A percentile compares a stretch with the other conserved stretches of the same genome.
These are phyloP conservation scores for Leptographium lundbergii DNA, from an alignment of 2,329 filamentous ascomycete species.

Conservation along the genomic window DNA sequence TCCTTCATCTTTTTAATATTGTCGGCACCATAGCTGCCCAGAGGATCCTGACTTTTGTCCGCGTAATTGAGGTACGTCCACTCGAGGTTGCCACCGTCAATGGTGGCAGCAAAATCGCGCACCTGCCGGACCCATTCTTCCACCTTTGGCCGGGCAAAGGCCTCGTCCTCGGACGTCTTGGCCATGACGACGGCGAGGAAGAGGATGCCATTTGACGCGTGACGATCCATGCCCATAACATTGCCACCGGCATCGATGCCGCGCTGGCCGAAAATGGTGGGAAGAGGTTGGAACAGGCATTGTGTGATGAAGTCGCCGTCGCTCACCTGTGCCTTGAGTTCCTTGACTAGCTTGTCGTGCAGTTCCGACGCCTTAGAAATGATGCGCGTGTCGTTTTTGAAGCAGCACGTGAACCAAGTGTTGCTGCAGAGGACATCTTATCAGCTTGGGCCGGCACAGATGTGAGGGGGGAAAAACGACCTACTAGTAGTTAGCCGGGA, in stretches of 20 bases:
- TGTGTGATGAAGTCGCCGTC: conserved; percentile 22
- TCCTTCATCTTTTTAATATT: background rate
- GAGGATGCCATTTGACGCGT: background rate
- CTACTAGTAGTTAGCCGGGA: background rate
- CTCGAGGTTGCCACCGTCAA: background rate
- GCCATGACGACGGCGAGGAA: background rate
- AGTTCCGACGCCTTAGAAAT: conserved; percentile 24
- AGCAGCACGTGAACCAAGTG: conserved; percentile 15
- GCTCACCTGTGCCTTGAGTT: conserved; percentile 18
- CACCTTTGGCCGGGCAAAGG: background rate
- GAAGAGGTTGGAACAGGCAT: background rate
- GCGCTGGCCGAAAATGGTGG: background rate
- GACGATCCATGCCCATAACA: background rate
- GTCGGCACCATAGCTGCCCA: background rate
- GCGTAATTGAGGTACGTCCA: background rate
- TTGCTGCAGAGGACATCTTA: background rate
- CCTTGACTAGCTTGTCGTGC: conserved; percentile 14
- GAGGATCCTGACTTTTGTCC: background rate
- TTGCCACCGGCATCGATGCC: background rate
- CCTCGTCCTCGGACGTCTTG: background rate
- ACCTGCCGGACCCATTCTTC: background rate
- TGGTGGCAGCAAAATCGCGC: background rate
- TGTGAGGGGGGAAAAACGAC: background rate
- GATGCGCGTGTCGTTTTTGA: conserved; percentile 21
- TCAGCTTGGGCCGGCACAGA: no score